Conservation (phyloP, 2,329 filamentous ascomycete genomes). For the Trichoderma breve region DNA sequence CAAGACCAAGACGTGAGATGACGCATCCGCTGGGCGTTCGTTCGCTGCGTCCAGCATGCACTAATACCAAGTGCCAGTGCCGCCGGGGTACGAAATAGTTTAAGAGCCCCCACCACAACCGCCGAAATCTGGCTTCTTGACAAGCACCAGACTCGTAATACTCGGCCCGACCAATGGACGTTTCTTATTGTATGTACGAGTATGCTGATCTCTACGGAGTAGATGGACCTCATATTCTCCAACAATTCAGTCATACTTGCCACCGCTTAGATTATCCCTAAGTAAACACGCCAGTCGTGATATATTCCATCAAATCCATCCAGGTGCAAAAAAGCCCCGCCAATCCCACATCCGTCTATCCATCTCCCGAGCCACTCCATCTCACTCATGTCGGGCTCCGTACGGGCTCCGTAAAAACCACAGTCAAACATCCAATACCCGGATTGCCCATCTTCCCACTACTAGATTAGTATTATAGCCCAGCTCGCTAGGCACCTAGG, state of each 20-base stretch:
- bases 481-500: not conserved
- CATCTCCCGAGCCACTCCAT: not conserved
- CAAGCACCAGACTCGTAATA: not conserved
- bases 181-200: not conserved
- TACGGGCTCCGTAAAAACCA: not conserved
- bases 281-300: not conserved
- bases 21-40: conserved; percentile 5
- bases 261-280: not conserved
- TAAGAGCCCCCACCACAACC: not conserved
- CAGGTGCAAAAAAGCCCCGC: not conserved
- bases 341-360: not conserved
- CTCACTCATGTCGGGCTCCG: not conserved
- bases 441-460: not conserved
- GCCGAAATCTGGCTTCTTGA: conserved; percentile 12
- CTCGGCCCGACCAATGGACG: not conserved
- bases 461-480: not conserved
- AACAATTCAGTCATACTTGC: not conserved
- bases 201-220: not conserved
- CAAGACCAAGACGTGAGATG: not conserved
- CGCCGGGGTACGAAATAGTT: not conserved
- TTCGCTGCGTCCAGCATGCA: not conserved
- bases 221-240: not conserved
- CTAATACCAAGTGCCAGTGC: not conserved
- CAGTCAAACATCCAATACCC: not conserved
- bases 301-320: not conserved